Conservation (phyloP, 768 basidiomycete species). For the Hygrophorus russula region DNA sequence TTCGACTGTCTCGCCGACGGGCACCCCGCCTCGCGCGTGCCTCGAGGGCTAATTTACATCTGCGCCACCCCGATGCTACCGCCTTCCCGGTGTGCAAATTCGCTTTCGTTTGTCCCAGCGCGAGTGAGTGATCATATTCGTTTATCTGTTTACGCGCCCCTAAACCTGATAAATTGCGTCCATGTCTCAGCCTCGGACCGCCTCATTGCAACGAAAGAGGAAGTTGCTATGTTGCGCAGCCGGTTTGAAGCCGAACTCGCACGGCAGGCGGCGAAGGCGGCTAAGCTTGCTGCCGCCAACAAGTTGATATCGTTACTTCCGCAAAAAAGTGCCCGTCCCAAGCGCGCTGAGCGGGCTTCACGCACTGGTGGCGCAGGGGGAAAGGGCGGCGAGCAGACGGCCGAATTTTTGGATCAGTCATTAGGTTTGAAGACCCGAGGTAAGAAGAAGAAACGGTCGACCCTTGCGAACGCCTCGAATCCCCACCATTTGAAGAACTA, state of each 20-base stretch:
- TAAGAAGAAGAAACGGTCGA: constrained; percentile 93
- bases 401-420: constrained; percentile 28
- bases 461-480: constrained; percentile 86
- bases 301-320: constrained; percentile 17
- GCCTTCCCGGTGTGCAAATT: constrained; percentile 46
- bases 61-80: constrained; percentile 30
- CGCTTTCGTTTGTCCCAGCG: constrained; percentile 48
- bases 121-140: constrained; percentile 47
- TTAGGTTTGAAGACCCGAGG: constrained; percentile 21
- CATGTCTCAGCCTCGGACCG: constrained; percentile 54
- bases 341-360: constrained; percentile 25
- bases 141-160: constrained; percentile 11
- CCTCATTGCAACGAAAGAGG: constrained; percentile 53
- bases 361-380: constrained; percentile 13
- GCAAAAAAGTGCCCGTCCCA: constrained; percentile 18
- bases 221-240: constrained; percentile 51
- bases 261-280: constrained; percentile 53
- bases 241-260: constrained; percentile 68
- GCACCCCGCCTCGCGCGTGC: constrained; percentile 34
- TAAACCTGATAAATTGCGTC: constrained; percentile 7
- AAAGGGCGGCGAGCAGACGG: constrained; percentile 20
- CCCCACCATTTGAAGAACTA: constrained; percentile 95
- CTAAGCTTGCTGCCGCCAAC: constrained; percentile 35
- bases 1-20: constrained; percentile 45
- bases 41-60: constrained; percentile 28